Evolutionary conservation across 441 rosid genomes (phyloP).

Genomic region (Aleurites moluccanus): DNA sequence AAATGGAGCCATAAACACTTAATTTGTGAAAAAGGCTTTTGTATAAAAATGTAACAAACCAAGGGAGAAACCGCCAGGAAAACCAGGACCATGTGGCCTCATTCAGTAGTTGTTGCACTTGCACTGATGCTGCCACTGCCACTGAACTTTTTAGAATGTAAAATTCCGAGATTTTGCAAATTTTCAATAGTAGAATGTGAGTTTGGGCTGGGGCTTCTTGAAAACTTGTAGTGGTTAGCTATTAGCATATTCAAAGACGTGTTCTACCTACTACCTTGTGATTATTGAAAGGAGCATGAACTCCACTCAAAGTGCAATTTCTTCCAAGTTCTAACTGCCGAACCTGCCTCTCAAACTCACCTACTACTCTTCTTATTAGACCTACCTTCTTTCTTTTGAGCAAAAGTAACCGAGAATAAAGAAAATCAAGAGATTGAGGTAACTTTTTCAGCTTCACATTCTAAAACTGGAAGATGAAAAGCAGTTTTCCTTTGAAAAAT

Average conservation of each 20-base stretch:
- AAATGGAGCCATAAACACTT: background rate
- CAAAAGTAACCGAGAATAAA: background rate
- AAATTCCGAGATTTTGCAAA: too few relatives aligned
- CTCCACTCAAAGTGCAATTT: background rate
- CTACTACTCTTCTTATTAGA: background rate
- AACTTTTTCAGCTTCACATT: background rate
- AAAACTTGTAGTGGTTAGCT: background rate
- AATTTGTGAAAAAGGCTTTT: too few relatives aligned
- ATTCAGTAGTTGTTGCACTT: slow-evolving; percentile 4
- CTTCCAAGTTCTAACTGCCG: background rate
- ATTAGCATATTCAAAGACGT: background rate
- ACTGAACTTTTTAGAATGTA: background rate
- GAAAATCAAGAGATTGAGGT: background rate
- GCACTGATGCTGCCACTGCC: background rate
- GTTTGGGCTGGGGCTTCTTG: background rate
- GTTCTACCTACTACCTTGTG: background rate
- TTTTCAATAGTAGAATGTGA: background rate
- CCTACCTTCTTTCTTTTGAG: slow-evolving; percentile 5
- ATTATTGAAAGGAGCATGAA: background rate
- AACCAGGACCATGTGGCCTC: slow-evolving; percentile 24
- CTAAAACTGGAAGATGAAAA: background rate
- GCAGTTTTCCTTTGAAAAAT: background rate
- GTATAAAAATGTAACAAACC: slow-evolving; percentile 23
- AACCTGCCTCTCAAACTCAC: slow-evolving; percentile 26
- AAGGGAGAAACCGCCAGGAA: slow-evolving; percentile 23